Percentiles rank a stretch among this genome's conserved stretches.
Conservation (phyloP, 2,329 filamentous ascomycete genomes). For the Fusarium annulatum region DNA sequence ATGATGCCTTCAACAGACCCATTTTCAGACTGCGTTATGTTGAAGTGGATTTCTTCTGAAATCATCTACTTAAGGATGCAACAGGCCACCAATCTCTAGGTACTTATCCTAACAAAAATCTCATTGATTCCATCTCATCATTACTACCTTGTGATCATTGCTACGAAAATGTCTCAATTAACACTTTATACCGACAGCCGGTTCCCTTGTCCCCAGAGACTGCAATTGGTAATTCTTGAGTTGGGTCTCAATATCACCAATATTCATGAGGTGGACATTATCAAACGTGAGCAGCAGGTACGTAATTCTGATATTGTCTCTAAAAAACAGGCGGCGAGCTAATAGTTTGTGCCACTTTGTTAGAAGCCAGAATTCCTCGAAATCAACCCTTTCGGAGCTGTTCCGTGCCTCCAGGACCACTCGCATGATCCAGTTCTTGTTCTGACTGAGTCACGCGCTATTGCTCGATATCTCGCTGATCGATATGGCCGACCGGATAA, state of each 20-base stretch:
- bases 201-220: not conserved
- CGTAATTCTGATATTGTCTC: too few species aligned
- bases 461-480: not conserved
- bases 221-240: not conserved
- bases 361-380: not conserved
- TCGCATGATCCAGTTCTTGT: not conserved
- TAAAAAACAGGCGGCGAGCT: not conserved
- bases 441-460: not conserved
- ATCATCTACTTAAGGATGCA: fast-evolving
- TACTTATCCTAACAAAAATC: fast-evolving
- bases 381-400: not conserved
- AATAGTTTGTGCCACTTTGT: not conserved
- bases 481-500: not conserved
- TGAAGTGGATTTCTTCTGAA: not conserved
- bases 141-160: not conserved
- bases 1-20: not conserved
- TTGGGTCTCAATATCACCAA: not conserved
- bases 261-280: not conserved
- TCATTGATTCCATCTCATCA: not conserved
- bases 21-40: not conserved
- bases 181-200: not conserved
- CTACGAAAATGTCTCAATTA: not conserved
- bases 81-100: fast-evolving
- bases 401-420: not conserved
- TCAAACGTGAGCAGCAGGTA: not conserved